Evolutionary conservation across 1,139 yeast species (phyloP).

Genomic region (Suhomyces bribrorum): DNA sequence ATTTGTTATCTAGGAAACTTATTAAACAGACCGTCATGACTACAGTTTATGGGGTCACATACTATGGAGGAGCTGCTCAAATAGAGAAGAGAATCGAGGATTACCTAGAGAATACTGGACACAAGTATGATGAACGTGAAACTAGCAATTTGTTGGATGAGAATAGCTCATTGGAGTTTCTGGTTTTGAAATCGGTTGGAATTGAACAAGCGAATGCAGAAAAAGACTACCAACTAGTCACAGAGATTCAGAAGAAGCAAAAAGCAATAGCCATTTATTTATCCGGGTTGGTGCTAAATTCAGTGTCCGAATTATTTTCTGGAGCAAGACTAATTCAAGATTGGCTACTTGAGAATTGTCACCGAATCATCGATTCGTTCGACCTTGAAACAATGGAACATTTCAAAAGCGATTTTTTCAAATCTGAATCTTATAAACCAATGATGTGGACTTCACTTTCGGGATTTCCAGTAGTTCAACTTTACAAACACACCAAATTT

Average conservation of each 20-base stretch:
- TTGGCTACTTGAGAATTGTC: slow-evolving; percentile 39
- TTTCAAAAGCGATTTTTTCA: slow-evolving; percentile 21
- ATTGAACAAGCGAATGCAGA: too few species aligned
- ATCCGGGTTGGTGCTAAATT: slow-evolving; percentile 29
- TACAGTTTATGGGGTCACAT: slow-evolving; percentile 49
- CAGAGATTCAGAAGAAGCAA: not conserved
- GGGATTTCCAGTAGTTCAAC: slow-evolving; percentile 47
- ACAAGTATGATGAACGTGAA: not conserved
- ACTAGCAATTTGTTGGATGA: not conserved
- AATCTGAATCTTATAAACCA: slow-evolving; percentile 25
- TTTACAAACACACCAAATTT: slow-evolving; percentile 27
- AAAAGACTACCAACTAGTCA: too few species aligned
- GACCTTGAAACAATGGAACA: slow-evolving; percentile 22
- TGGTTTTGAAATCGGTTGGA: too few species aligned
- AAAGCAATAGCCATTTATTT: slow-evolving; percentile 24
- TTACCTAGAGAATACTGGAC: slow-evolving; percentile 15
- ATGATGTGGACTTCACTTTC: slow-evolving; percentile 48
- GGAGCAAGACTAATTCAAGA: slow-evolving; percentile 38
- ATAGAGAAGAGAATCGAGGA: slow-evolving; percentile 30
- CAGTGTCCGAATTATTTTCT: slow-evolving; percentile 36
- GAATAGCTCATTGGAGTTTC: too few species aligned
- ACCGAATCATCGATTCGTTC: slow-evolving; percentile 31
- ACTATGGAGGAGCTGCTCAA: slow-evolving; percentile 39
- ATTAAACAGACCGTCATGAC: slow-evolving; percentile 52
- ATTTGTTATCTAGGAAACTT: slow-evolving; percentile 33